phyloP scores from a whole-genome alignment of 2,329 filamentous ascomycete genomes.

The Pseudogymnoascus sp. region DNA sequence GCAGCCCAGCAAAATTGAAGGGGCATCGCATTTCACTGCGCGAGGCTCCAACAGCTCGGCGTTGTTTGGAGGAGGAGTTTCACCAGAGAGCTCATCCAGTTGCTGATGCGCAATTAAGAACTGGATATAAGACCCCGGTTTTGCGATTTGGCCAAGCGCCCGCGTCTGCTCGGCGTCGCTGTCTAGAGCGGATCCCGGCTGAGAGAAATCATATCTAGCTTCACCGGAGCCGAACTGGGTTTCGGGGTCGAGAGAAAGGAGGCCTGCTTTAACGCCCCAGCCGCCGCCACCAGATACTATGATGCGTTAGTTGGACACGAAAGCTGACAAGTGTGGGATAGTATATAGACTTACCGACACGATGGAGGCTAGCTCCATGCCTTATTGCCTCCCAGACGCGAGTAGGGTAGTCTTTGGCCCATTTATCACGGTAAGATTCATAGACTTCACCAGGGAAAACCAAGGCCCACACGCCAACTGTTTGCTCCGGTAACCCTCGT shows the following conservation, averaged over 20 bases:
- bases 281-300: constrained; percentile 73
- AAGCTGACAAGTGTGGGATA: background rate
- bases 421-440: background rate
- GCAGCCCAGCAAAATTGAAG: constrained; percentile 26
- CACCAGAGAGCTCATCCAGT: constrained; percentile 16
- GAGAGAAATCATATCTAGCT: constrained; percentile 38
- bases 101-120: constrained; percentile 46
- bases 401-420: background rate
- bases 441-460: constrained; percentile 41
- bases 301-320: constrained; percentile 15
- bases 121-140: constrained; percentile 56
- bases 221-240: constrained; percentile 43
- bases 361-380: constrained; percentile 15
- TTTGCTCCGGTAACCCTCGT: constrained; percentile 24
- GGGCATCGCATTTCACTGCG: constrained; percentile 5
- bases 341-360: constrained; percentile 24
- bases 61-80: background rate
- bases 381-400: background rate
- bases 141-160: constrained; percentile 47
- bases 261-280: constrained; percentile 72
- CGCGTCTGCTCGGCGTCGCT: constrained; percentile 24
- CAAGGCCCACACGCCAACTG: constrained; percentile 66
- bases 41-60: background rate
- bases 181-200: constrained; percentile 14
- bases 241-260: constrained; percentile 71